Base-by-base conservation (phyloP, 176 grass and related monocot genomes). In the Phoenix roebelenii region DNA sequence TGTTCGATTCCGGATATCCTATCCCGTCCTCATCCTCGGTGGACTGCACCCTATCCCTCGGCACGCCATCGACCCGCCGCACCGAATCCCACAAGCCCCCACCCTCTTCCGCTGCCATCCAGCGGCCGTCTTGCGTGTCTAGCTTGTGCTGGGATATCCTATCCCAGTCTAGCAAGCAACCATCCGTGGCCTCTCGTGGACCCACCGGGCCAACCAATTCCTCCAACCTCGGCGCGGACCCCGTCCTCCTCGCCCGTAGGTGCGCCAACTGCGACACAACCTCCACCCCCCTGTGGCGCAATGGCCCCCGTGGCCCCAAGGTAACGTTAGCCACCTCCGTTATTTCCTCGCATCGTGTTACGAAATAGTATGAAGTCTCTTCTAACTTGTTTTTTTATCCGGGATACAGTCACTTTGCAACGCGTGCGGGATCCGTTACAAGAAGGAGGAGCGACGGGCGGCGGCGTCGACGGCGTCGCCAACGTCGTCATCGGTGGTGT, bases 261-360 rank as follows among this genome's bases (percentile, higher is more conserved):
- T 96, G 91, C 65, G 83, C 91, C 53, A 90, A 96, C 77, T 96
- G 91, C 68, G 91, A 90, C 74, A 96, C 91, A 0, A 73, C 91
- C 14, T 90, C 86, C 29, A 96, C 91, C 7, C 91, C 91, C 28
- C 80, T 96, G 19, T 96, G 91, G 91, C 66, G 91, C 77, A 96
- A 96, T 67, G 91, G 91, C 0, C 91, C 91, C 17, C 80, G 86
- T 52, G 91, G 91, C 23, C 91, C 91, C 32, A 96, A 96, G 86
- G 91, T 95, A 63, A 39, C 25, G 69, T 70, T 44, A 14, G 2
- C 10, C 35, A 14, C 2, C 35, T 44, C 35, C 9, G 35, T 44
- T 9, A 14, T 44, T 44, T 10, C 12, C 10, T 44, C 35, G 1
- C 12, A 44, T 12, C 10, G 12, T 12, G 35, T 6, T 44, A 14